Conservation (phyloP, 345 rosid species). For the Eucalyptus leucophloia region DNA sequence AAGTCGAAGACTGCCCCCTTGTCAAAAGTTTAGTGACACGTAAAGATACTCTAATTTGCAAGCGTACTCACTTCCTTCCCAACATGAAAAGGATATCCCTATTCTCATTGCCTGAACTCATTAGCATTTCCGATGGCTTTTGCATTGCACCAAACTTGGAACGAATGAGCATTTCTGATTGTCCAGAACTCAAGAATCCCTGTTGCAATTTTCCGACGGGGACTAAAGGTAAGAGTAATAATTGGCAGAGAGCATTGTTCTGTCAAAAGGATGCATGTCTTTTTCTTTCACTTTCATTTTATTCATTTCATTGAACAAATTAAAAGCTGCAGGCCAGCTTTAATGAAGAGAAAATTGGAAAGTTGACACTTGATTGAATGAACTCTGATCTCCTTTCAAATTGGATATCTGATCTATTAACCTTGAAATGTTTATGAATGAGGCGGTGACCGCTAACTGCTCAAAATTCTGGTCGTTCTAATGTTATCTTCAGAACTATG, state of each 20-base stretch:
- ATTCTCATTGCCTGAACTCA: neutral
- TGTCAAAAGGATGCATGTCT: neutral
- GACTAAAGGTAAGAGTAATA: neutral
- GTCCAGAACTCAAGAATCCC: neutral
- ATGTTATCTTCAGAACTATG: neutral
- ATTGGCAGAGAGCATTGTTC: neutral
- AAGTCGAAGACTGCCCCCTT: neutral
- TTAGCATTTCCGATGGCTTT: neutral
- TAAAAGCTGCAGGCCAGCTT: neutral
- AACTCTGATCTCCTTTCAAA: neutral
- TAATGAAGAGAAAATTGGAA: neutral
- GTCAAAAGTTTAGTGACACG: neutral
- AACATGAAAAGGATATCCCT: neutral
- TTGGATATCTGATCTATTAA: neutral
- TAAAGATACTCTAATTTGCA: accelerated
- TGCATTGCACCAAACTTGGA: neutral
- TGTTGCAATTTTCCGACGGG: neutral
- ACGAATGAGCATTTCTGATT: neutral
- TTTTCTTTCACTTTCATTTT: neutral
- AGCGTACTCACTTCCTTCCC: neutral
- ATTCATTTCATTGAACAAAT: neutral
- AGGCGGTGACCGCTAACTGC: neutral
- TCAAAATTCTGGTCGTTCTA: neutral
- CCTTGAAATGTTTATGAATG: neutral
- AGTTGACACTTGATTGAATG: neutral